Base-by-base conservation (phyloP, 1,284 basidiomycete species). In the Leucoagaricus sp. region DNA sequence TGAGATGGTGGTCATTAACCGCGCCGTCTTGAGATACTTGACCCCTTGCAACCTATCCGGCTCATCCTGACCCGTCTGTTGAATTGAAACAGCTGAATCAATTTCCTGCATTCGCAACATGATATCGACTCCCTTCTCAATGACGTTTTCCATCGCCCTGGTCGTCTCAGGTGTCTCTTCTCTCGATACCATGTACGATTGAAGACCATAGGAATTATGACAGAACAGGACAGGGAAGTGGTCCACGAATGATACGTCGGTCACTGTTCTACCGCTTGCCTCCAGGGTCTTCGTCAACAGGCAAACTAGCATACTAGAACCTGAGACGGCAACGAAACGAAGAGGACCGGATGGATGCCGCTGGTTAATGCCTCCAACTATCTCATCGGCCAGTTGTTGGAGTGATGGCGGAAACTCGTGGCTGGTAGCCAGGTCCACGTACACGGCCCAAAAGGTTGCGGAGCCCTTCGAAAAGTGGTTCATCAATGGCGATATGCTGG, bases 401-500 rank as follows among this genome's bases (percentile, higher is more conserved):
- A 51, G 19, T 26, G 49, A 28, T 19, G 36, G 49, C 10, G 49
- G 38, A 19, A 17, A 26, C 4, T 51, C 26, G 17, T n/a, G 9
- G 23, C 38, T 42, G 13, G 49, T 21, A 2, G 49, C 41, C 8
- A 51, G 38, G n/a, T 51, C 49, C 6, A 51, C 28, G 15, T 51
- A 40, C 17, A 28, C n/a, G 9, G 49, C 49, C 49, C 38, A 51
- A 9, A 51, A 3, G 7, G 49, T 51, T 2, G 38, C n/a, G 9
- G 49, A 21, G 15, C 38, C 28, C 25, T 29, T 41, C 3, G 38
- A 29, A 15, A 28, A 38, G 26, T 42, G 36, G 17, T 41, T 51
- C 38, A 51, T 41, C 17, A 51, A 40, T 25, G 49, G 53, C 17
- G 45, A 29, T 6, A 51, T 60, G n/a, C 38, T 49, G 31, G 51